phyloP scores from a whole-genome alignment of 371 early-diverging fungal species.

The Mortierella sp. region DNA sequence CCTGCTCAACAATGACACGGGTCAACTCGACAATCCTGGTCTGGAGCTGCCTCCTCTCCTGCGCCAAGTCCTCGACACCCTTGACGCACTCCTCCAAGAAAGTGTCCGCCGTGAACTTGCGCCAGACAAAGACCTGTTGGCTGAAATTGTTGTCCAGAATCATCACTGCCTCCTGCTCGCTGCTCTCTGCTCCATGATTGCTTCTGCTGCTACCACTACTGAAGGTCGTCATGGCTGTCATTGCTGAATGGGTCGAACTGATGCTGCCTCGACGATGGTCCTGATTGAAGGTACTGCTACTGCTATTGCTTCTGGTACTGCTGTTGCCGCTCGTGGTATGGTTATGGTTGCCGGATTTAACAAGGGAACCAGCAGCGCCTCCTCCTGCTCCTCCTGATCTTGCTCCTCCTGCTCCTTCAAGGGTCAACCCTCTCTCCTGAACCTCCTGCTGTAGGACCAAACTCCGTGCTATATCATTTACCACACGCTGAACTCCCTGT shows the following conservation, averaged over 20 bases:
- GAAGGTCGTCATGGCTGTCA: neutral
- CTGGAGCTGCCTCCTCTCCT: conserved; percentile 39
- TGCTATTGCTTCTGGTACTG: neutral
- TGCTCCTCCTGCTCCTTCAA: neutral
- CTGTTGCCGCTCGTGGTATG: neutral
- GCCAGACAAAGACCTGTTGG: conserved; percentile 44
- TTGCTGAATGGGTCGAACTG: conserved; percentile 3
- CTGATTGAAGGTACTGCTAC: too few relatives aligned
- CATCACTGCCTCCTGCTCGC: neutral
- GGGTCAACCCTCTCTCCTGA: conserved; percentile 20
- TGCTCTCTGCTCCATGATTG: neutral
- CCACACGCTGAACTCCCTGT: neutral
- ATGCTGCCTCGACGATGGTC: conserved; percentile 3
- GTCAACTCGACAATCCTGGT: conserved; percentile 27
- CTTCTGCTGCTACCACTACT: neutral
- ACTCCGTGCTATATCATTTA: conserved; percentile 19
- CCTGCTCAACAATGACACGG: neutral
- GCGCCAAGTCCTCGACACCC: conserved; percentile 39
- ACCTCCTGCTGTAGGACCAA: conserved; percentile 20
- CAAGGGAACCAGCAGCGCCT: neutral
- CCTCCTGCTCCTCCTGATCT: neutral
- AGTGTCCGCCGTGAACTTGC: conserved; percentile 37
- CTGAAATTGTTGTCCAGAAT: conserved; percentile 30
- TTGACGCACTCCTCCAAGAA: conserved; percentile 50
- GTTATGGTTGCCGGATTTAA: neutral